Evolutionary conservation across 345 rosid species (phyloP).

Genomic region (Populus tremula): DNA sequence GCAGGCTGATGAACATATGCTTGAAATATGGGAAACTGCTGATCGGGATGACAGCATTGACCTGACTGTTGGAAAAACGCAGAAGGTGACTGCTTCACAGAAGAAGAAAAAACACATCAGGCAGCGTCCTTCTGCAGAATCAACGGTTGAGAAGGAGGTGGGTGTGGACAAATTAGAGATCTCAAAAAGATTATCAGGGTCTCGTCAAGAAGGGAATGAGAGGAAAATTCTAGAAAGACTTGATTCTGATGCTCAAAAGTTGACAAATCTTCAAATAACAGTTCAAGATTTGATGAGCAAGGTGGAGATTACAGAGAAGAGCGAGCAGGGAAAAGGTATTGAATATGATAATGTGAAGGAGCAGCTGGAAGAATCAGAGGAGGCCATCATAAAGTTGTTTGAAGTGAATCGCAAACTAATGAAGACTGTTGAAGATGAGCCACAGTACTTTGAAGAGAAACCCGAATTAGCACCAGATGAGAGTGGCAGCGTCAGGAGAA

Average conservation of each 20-base stretch:
- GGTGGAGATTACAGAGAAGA: conserved; percentile 62
- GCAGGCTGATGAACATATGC: conserved; percentile 54
- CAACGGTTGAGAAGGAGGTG: conserved; percentile 63
- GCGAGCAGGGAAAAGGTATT: conserved; percentile 55
- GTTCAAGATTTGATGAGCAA: conserved; percentile 77
- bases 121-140: conserved; percentile 45
- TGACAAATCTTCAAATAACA: conserved; percentile 69
- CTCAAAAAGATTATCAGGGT: conserved; percentile 54
- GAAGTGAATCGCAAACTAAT: conserved; percentile 56
- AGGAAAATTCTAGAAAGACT: conserved; percentile 85
- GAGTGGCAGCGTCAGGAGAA: conserved; percentile 40
- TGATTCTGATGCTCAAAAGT: conserved; percentile 80
- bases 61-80: conserved; percentile 45
- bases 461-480: conserved; percentile 47
- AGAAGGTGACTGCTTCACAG: conserved; percentile 21
- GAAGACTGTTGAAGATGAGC: conserved; percentile 50
- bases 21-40: conserved; percentile 53
- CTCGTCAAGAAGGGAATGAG: conserved; percentile 51
- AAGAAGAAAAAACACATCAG: conserved; percentile 38
- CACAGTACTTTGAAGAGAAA: conserved; percentile 42
- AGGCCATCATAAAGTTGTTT: conserved; percentile 54
- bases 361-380: conserved; percentile 80
- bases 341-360: conserved; percentile 66
- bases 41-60: conserved; percentile 43
- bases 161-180: conserved; percentile 70